These are phyloP conservation scores for Globisporangium cylindrosporum DNA, from an alignment of 352 stramenopile genomes.

Conservation along the genomic window DNA sequence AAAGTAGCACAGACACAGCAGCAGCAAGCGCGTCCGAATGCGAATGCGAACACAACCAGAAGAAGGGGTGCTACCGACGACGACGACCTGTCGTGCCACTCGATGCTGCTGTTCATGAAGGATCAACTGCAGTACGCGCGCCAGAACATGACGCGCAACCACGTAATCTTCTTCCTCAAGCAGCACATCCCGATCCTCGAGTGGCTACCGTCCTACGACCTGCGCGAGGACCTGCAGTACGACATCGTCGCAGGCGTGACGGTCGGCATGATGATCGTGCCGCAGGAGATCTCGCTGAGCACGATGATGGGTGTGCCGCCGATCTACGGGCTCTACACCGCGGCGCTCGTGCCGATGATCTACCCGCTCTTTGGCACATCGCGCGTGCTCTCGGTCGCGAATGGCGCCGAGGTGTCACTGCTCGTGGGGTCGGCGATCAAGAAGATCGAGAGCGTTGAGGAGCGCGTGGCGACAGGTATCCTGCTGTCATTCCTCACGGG, in stretches of 20 bases:
- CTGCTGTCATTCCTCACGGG: slow-evolving; percentile 72
- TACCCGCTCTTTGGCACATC: slow-evolving; percentile 85
- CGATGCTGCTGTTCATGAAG: slow-evolving; percentile 4
- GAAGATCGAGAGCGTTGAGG: slow-evolving; percentile 52
- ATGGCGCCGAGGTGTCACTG: slow-evolving; percentile 65
- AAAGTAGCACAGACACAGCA: neutral
- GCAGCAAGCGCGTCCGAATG: neutral
- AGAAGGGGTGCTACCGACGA: slow-evolving; percentile 24
- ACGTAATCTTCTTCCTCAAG: slow-evolving; percentile 34
- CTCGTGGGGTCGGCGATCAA: slow-evolving; percentile 59
- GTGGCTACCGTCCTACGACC: slow-evolving; percentile 59
- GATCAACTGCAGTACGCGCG: slow-evolving; percentile 17
- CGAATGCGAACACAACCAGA: neutral
- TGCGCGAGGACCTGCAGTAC: slow-evolving; percentile 50
- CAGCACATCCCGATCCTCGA: slow-evolving; percentile 57
- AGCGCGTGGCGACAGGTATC: slow-evolving; percentile 51
- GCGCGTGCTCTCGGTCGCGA: slow-evolving; percentile 77
- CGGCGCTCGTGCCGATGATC: slow-evolving; percentile 78
- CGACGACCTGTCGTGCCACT: slow-evolving; percentile 9
- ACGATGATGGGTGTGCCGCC: slow-evolving; percentile 86
- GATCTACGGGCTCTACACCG: slow-evolving; percentile 89
- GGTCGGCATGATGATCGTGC: slow-evolving; percentile 87
- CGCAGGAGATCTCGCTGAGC: slow-evolving; percentile 87
- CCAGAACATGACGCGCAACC: slow-evolving; percentile 23
- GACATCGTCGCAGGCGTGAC: slow-evolving; percentile 55